phyloP scores from a whole-genome alignment of 192 early-diverging fungal genomes.

The Coemansia sp. region DNA sequence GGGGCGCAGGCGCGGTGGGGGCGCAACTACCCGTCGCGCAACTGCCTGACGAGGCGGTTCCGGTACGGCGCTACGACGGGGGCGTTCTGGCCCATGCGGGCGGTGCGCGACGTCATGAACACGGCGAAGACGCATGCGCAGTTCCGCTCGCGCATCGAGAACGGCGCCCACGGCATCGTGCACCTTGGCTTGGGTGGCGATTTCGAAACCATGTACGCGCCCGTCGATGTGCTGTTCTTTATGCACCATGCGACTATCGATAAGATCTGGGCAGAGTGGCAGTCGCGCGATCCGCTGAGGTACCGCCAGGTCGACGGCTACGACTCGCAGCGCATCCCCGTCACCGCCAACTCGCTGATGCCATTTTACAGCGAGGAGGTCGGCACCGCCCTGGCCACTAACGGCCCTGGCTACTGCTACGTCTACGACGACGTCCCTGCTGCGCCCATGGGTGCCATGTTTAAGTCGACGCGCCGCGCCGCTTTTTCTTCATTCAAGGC shows the following conservation, averaged over 20 bases:
- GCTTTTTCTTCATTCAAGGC: slow-evolving; percentile 3
- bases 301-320: slow-evolving; percentile 37
- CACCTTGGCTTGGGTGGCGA: slow-evolving; percentile 55
- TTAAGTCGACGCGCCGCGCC: slow-evolving; percentile 7
- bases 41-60: slow-evolving; percentile 51
- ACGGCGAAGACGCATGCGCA: slow-evolving; percentile 39
- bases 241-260: slow-evolving; percentile 70
- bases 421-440: slow-evolving; percentile 48
- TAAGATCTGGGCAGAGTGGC: slow-evolving; percentile 62
- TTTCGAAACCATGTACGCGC: slow-evolving; percentile 56
- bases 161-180: slow-evolving; percentile 54
- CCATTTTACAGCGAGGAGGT: slow-evolving; percentile 51
- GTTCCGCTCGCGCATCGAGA: slow-evolving; percentile 56
- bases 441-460: slow-evolving; percentile 18
- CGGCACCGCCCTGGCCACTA: slow-evolving; percentile 32
- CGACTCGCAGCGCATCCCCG: slow-evolving; percentile 24
- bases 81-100: slow-evolving; percentile 51
- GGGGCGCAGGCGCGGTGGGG: slow-evolving; percentile 57
- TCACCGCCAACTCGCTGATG: slow-evolving; percentile 35
- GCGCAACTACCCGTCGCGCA: slow-evolving; percentile 47
- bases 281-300: slow-evolving; percentile 40
- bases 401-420: slow-evolving; percentile 50
- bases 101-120: slow-evolving; percentile 45
- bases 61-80: slow-evolving; percentile 37
- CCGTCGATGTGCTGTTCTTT: slow-evolving; percentile 62